These are phyloP conservation scores for Ophiocordyceps unilateralis DNA, from an alignment of 2,329 filamentous ascomycete genomes.

Conservation along the genomic window DNA sequence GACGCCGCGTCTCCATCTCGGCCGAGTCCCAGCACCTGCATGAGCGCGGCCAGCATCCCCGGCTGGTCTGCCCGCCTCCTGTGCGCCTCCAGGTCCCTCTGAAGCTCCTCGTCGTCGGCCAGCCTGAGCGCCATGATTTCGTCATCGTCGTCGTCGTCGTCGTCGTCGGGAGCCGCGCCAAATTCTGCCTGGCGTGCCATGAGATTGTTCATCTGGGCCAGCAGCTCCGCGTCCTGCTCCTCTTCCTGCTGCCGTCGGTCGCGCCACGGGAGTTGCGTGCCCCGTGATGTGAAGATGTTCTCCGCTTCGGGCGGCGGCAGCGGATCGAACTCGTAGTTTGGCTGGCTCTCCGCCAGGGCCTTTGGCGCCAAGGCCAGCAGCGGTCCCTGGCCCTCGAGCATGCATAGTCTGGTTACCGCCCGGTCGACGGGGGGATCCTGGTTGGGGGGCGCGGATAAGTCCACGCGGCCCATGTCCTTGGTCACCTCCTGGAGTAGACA, in stretches of 20 bases:
- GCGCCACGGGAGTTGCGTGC: constrained; percentile 25
- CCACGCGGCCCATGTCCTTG: constrained; percentile 30
- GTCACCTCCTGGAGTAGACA: constrained; percentile 53
- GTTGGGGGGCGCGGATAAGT: constrained; percentile 19
- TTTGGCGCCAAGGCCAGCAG: constrained; percentile 55
- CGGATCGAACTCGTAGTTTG: constrained; percentile 66
- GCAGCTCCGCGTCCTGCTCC: constrained; percentile 6
- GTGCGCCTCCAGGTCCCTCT: constrained; percentile 13
- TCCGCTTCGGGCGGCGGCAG: constrained; percentile 48
- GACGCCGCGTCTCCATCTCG: not conserved
- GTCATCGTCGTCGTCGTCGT: constrained; percentile 10
- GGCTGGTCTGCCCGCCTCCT: constrained; percentile 8
- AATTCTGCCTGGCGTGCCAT: constrained; percentile 7
- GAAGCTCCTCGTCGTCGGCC: constrained; percentile 15
- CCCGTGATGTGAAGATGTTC: constrained; percentile 31
- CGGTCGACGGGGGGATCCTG: constrained; percentile 22
- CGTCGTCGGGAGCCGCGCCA: not conserved
- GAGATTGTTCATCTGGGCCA: constrained; percentile 13
- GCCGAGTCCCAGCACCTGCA: constrained; percentile 10
- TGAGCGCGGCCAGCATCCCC: constrained; percentile 10
- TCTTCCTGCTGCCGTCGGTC: constrained; percentile 7
- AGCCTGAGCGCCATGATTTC: constrained; percentile 9
- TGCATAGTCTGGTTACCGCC: constrained; percentile 55
- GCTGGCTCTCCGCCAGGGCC: constrained; percentile 42
- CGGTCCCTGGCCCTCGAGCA: constrained; percentile 56